Evolutionary conservation across 441 rosid species (phyloP).

Genomic region (Melianthus villosus): DNA sequence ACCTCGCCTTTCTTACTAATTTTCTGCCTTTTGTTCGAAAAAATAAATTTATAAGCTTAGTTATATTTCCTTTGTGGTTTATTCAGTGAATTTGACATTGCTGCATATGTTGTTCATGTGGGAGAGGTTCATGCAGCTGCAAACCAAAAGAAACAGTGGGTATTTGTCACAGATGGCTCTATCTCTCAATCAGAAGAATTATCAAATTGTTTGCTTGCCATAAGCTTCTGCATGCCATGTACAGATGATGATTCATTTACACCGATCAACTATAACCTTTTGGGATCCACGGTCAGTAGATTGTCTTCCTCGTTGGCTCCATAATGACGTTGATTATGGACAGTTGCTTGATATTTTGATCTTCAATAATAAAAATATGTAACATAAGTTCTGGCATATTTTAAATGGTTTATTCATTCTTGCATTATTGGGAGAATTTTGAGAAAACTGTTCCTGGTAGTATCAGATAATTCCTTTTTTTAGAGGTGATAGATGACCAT

Average conservation of each 20-base stretch:
- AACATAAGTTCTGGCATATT: conserved; percentile 1
- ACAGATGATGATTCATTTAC: conserved; percentile 26
- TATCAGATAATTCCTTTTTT: too few relatives aligned
- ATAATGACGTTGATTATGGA: conserved; percentile 6
- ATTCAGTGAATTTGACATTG: conserved; percentile 75
- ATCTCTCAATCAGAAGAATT: conserved; percentile 24
- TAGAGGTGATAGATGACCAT: too few relatives aligned
- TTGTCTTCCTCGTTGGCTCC: conserved; percentile 3
- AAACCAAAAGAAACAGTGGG: conserved; percentile 71
- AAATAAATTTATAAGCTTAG: conserved; percentile 1
- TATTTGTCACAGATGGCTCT: conserved; percentile 75
- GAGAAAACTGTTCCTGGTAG: too few relatives aligned
- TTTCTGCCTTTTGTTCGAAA: not conserved
- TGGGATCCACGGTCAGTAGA: conserved; percentile 53
- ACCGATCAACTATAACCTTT: conserved; percentile 53
- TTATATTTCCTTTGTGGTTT: conserved; percentile 2
- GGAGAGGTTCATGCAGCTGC: conserved; percentile 47
- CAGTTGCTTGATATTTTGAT: too few relatives aligned
- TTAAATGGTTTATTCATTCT: not conserved
- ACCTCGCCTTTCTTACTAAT: not conserved
- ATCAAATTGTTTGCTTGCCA: conserved; percentile 58
- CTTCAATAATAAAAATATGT: too few relatives aligned
- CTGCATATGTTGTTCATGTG: conserved; percentile 53
- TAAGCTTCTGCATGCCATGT: conserved; percentile 52
- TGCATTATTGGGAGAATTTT: too few relatives aligned